Base-by-base conservation (phyloP, 169 alveolate genomes). In the Plasmodium chabaudi region DNA sequence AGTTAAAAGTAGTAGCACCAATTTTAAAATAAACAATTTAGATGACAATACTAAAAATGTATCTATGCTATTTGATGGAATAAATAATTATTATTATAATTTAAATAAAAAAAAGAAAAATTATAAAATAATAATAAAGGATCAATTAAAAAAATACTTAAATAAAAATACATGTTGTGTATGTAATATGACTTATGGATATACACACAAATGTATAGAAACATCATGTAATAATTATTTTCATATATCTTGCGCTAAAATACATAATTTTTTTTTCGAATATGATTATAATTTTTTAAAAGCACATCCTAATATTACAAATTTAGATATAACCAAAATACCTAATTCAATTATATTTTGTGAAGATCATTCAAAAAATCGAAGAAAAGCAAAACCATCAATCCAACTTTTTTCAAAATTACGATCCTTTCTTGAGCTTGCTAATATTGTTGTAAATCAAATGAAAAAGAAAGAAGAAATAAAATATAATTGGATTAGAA, bases 161-260 rank as follows among this genome's bases (percentile, higher is more conserved):
- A 82, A 82, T 68, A 65, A 56, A 27, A 82, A 82, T 56, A 60
- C 69, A 2, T 82, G 90, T 47, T 82, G 67, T 25, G 55, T 82
- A 17, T 82, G 90, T 67, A 82, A 82, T 71, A 27, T 82, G 44
- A 67, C 84, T 0, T 82, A 82, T 44, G 90, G 90, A 9, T 82
- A 82, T 56, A 82, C 90, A n/a, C 90, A 82, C 12, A 82, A 82
- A 53, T 82, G 90, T 42, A 46, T 82, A 17, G 90, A 82, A 68
- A 82, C 3, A 47, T 39, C 68, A 9, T 82, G 90, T 51, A 82
- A 53, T 21, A 21, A 82, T 5, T 82, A 82, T 23, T 82, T 82
- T 56, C 90, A 82, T 44, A 82, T 82, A 4, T 82, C 90, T 12
- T 82, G 90, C 57, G 90, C 90, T 0, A 64, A 25, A 34, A 56